Base-by-base conservation (phyloP, 106 monocot genomes). In the Apostasia ramifera region DNA sequence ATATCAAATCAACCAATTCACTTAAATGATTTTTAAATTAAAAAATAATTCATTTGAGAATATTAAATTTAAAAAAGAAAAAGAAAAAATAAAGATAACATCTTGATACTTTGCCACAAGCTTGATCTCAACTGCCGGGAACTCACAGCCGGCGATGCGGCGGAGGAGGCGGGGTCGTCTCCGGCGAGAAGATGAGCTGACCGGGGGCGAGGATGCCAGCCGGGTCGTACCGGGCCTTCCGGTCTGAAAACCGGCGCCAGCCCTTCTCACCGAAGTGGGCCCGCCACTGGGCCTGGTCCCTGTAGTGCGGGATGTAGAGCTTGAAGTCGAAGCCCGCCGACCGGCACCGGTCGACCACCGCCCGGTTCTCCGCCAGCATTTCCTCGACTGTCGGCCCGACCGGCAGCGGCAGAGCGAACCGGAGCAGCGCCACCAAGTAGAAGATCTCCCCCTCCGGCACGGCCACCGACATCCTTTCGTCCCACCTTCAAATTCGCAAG, bases 371-470 rank as follows among this genome's bases (percentile, higher is more conserved):
- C 9, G 81, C 79, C 15, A 87, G 70, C 72, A 89, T 47, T 15
- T 87, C 86, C 39, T 82, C 81, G 40, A 63, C 77, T 13, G 82
- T 44, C 53, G 85, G 86, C 1, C 87, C 97, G 37, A 61, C 82
- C 1, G 91, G 82, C 57, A 46, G 74, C 47, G 89, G 84, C 69
- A 63, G 66, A 73, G 55, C 77, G 78, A 83, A 92, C 44, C 97
- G 82, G 6, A 97, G 89, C 77, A 97, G 73, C 67, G 97, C 97
- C 60, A 97, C 92, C 69, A 97, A 61, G 76, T 92, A 97, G 82
- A 97, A 92, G 44, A 97, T 64, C 75, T 92, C 83, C 55, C 83
- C 67, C 5, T 74, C 81, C 47, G 97, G 97, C 54, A 90, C 26
- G 52, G 77, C 84, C 75, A 90, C 86, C 77, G 97, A 97, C 62